These are phyloP conservation scores for Adansonia grandidieri DNA, from an alignment of 441 rosid genomes.

Conservation along the genomic window DNA sequence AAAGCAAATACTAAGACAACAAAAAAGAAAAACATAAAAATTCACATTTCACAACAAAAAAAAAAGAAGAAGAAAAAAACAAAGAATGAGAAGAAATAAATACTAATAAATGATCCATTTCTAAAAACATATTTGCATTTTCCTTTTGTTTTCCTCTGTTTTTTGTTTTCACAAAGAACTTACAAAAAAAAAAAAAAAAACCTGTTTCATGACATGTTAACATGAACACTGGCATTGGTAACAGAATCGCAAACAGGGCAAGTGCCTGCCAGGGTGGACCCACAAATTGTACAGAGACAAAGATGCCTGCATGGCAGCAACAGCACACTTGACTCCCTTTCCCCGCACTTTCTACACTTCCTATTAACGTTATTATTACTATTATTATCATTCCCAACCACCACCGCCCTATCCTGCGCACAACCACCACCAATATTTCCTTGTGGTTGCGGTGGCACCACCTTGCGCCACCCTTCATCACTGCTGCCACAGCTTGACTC, in stretches of 20 bases:
- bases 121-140: conserved; percentile 25
- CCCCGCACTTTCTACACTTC: conserved; percentile 63
- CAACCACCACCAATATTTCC: conserved; percentile 1
- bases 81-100: background rate
- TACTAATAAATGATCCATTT: conserved; percentile 1
- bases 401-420: conserved; percentile 29
- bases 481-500: conserved; percentile 77
- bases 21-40: background rate
- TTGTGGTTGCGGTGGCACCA: conserved; percentile 16
- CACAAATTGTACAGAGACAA: conserved; percentile 73
- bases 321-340: conserved; percentile 68
- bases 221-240: conserved; percentile 73
- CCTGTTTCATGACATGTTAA: conserved; percentile 60
- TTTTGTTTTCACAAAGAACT: background rate
- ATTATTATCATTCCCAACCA: conserved; percentile 13
- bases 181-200: background rate
- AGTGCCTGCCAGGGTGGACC: conserved; percentile 57
- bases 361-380: background rate
- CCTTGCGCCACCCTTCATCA: conserved; percentile 19
- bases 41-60: background rate
- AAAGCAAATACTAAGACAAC: background rate
- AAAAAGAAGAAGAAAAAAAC: background rate
- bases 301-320: conserved; percentile 85
- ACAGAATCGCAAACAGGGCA: conserved; percentile 70
- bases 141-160: background rate